Evolutionary conservation across 2,329 filamentous ascomycete genomes (phyloP).

Genomic region (Stemphylium vesicarium): DNA sequence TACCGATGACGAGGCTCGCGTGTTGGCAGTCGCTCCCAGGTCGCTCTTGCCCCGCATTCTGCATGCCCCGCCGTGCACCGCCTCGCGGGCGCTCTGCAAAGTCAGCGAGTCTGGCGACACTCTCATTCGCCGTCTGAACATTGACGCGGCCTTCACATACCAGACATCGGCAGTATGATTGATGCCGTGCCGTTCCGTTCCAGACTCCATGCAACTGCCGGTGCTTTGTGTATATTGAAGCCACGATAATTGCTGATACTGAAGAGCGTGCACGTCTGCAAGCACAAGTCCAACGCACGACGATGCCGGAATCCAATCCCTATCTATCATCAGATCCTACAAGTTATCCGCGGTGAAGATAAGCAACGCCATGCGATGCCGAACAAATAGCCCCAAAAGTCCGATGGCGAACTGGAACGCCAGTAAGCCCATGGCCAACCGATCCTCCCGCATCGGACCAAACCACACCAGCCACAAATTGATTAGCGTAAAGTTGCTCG

Average conservation of each 20-base stretch:
- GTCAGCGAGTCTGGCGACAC: slow-evolving; percentile 21
- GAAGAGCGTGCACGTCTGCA: not conserved
- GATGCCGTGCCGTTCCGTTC: not conserved
- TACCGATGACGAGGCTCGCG: slow-evolving; percentile 24
- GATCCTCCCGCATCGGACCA: slow-evolving; percentile 87
- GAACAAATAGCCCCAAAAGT: slow-evolving; percentile 80
- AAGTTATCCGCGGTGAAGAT: slow-evolving; percentile 90
- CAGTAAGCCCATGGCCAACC: slow-evolving; percentile 79
- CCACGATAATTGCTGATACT: not conserved
- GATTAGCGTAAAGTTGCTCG: slow-evolving; percentile 88
- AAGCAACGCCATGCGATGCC: slow-evolving; percentile 83
- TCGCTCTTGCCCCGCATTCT: slow-evolving; percentile 24
- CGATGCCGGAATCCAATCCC: not conserved
- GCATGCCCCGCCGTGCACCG: slow-evolving; percentile 7
- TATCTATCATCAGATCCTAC: slow-evolving; percentile 19
- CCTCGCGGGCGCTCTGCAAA: not conserved
- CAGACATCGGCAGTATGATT: not conserved
- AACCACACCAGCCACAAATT: slow-evolving; percentile 98
- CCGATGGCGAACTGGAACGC: slow-evolving; percentile 78
- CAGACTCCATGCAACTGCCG: not conserved
- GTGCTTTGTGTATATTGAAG: not conserved
- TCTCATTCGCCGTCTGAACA: slow-evolving; percentile 23
- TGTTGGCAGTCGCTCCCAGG: slow-evolving; percentile 4
- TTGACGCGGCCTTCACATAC: not conserved
- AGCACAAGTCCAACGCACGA: not conserved